Conservation (phyloP, 345 rosid species). For the Psidium guajava region DNA sequence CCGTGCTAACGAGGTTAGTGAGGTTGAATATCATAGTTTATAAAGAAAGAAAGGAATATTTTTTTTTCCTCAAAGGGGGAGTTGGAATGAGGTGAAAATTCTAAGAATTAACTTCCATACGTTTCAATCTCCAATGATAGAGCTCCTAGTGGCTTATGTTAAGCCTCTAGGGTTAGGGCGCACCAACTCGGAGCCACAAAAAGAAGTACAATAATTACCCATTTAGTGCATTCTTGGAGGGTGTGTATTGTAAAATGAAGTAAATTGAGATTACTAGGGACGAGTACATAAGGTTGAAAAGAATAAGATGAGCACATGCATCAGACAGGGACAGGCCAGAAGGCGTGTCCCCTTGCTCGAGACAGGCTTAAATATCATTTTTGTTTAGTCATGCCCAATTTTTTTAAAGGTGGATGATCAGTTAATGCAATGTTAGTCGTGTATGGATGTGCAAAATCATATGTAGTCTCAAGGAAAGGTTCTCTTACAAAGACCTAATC, state of each 20-base stretch:
- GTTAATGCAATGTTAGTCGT: neutral
- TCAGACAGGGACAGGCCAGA: conserved; percentile 18
- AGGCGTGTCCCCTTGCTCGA: conserved; percentile 38
- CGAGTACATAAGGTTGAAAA: neutral
- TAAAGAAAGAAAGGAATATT: neutral
- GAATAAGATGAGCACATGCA: neutral
- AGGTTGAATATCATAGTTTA: too few species aligned
- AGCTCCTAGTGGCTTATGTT: neutral
- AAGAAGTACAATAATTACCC: neutral
- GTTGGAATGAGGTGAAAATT: neutral
- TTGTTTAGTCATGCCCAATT: neutral
- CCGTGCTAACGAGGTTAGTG: too few species aligned
- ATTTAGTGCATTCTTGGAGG: neutral
- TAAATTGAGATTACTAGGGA: neutral
- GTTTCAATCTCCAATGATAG: neutral
- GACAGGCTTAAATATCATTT: conserved; percentile 20
- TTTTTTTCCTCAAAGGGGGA: neutral
- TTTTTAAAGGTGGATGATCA: neutral
- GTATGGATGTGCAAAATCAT: neutral
- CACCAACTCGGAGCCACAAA: neutral
- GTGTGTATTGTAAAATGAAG: neutral
- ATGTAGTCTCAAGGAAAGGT: neutral
- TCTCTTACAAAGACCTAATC: neutral
- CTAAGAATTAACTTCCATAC: neutral
- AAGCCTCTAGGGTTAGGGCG: neutral